Evolutionary conservation across 2,329 filamentous ascomycete species (phyloP).

Genomic region (Gnomoniopsis smithogilvyi): DNA sequence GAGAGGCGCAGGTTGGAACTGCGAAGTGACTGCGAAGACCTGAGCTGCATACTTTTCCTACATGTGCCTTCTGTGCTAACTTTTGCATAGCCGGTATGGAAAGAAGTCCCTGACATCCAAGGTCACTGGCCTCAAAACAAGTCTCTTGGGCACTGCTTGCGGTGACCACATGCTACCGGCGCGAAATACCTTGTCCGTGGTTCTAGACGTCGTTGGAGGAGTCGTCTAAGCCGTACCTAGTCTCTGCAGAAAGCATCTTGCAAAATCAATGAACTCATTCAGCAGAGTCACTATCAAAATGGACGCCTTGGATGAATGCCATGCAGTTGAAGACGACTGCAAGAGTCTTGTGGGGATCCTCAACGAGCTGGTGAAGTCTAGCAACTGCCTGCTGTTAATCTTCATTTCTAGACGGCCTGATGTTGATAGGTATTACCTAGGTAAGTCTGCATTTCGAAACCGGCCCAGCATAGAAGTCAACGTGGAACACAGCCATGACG

Average conservation of each 20-base stretch:
- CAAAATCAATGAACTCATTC: slow-evolving; percentile 26
- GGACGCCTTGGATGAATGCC: slow-evolving; percentile 35
- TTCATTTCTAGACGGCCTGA: slow-evolving; percentile 33
- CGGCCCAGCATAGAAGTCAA: slow-evolving; percentile 23
- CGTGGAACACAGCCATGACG: slow-evolving; percentile 27
- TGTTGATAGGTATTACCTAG: no score
- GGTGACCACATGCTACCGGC: slow-evolving; percentile 3
- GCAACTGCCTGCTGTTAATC: slow-evolving; percentile 27
- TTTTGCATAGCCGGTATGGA: slow-evolving; percentile 15
- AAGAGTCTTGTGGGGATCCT: slow-evolving; percentile 25
- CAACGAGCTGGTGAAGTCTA: slow-evolving; percentile 21
- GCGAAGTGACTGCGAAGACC: slow-evolving; percentile 15
- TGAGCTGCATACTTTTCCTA: background rate
- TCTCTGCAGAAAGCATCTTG: slow-evolving; percentile 21
- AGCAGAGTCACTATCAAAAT: slow-evolving; percentile 29
- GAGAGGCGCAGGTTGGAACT: slow-evolving; percentile 17
- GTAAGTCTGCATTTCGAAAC: slow-evolving; percentile 20
- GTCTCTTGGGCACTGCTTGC: background rate
- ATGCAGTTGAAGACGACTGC: slow-evolving; percentile 23
- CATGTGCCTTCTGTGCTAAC: background rate
- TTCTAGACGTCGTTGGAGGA: no score
- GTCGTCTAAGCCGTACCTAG: slow-evolving; percentile 15
- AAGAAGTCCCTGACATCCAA: slow-evolving; percentile 20
- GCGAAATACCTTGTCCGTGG: slow-evolving; percentile 9
- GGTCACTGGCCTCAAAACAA: slow-evolving; percentile 17